Base-by-base conservation (phyloP, 2,329 filamentous ascomycete genomes). In the Aspergillus texensis region DNA sequence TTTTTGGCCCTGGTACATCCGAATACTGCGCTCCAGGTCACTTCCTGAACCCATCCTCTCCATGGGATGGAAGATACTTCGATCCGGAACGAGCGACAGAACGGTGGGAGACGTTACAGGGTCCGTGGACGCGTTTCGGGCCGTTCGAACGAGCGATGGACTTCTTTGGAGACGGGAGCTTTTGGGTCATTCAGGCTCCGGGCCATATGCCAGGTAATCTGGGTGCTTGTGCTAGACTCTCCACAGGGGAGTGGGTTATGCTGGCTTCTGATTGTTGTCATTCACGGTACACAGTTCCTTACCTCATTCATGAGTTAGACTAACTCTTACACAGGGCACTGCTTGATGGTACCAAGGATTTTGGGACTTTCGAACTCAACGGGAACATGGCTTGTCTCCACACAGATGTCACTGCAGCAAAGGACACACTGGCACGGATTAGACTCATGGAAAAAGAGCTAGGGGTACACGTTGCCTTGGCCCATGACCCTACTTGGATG, bases 291-390 rank as follows among this genome's bases (percentile, higher is more conserved):
- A 10, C 3, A n/a, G 6, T n/a, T 41, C 2, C 0, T n/a, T 41
- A 6, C 6, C 6, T 41, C 2, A 2, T 4, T n/a, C 0, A n/a
- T 0, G 8, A 41, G 16, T 3, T 10, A n/a, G 9, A n/a, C 39
- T 41, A 41, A 41, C 19, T 10, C 8, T n/a, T 0, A 10, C 19
- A n/a, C 0, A 41, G 39, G 39, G 39, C 39, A 4, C 39, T 41
- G 0, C 39, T 41, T 3, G 39, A 41, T n/a, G 39, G 39, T 41
- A 41, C 39, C 2, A 41, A 41, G 39, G 39, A 41, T 0, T 41
- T 41, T 1, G 39, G 39, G 19, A n/a, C 39, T 0, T 41, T 41
- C 8, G 39, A 41, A 3, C 16, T 41, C 3, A 3, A 4, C 8
- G 39, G 39, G 16, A 41, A 3, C 1, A 41, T 41, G 19, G 19